A percentile compares a stretch with the other conserved stretches of the same genome.
Evolutionary conservation across 345 rosid genomes (phyloP).

Genomic region (Adansonia digitata): DNA sequence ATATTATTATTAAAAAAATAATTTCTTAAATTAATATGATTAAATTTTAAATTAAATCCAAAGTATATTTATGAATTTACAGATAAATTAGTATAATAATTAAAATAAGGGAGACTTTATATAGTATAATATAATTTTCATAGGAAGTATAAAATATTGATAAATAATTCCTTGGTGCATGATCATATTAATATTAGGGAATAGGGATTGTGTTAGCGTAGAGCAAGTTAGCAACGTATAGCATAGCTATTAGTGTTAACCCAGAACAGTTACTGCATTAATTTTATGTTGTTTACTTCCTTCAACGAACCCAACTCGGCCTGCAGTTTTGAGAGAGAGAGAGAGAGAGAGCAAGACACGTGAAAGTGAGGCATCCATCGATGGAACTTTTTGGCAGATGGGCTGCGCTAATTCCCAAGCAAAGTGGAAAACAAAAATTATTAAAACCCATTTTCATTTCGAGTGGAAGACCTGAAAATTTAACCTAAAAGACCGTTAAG

Average conservation of each 20-base stretch:
- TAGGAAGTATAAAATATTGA: conserved; percentile 6
- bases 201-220: neutral
- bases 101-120: neutral
- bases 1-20: no score
- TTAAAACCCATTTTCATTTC: neutral
- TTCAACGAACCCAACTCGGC: neutral
- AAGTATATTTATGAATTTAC: neutral
- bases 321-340: neutral
- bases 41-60: neutral
- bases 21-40: no score
- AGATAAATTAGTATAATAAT: neutral
- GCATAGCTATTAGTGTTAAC: neutral
- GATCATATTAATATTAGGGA: neutral
- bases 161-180: neutral
- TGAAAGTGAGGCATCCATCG: conserved; percentile 21
- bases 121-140: neutral
- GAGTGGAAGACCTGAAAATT: neutral
- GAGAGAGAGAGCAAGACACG: conserved; percentile 13
- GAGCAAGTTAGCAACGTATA: neutral
- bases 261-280: no score
- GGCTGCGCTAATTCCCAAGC: conserved; percentile 31
- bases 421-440: conserved; percentile 13
- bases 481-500: conserved; percentile 19
- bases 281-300: neutral
- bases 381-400: conserved; percentile 22